phyloP scores from a whole-genome alignment of 2,329 filamentous ascomycete genomes.

The Thermothelomyces thermophilus region DNA sequence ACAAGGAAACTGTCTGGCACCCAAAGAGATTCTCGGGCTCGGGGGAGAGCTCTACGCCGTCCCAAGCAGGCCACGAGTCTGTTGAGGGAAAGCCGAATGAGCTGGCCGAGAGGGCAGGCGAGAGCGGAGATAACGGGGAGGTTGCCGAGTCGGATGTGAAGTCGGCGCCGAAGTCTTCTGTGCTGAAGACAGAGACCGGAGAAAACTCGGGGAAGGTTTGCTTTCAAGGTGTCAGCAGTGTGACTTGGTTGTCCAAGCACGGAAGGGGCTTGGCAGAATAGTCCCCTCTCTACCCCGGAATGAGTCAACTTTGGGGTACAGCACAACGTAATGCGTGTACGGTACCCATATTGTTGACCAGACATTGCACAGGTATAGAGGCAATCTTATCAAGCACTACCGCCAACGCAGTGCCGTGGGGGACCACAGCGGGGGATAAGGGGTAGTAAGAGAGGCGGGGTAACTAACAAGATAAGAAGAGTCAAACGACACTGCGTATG shows the following conservation, averaged over 20 bases:
- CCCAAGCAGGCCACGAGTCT: slow-evolving; percentile 30
- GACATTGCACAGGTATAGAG: no score
- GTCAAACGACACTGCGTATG: slow-evolving; percentile 19
- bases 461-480: slow-evolving; percentile 20
- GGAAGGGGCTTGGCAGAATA: no score
- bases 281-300: no score
- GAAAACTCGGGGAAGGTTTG: slow-evolving; percentile 25
- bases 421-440: not conserved
- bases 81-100: slow-evolving; percentile 27
- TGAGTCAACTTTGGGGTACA: no score
- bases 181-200: slow-evolving; percentile 26
- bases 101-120: slow-evolving; percentile 26
- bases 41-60: slow-evolving; percentile 27
- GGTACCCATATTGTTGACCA: no score
- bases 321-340: no score
- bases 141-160: slow-evolving; percentile 32
- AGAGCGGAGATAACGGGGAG: slow-evolving; percentile 31
- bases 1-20: slow-evolving; percentile 26
- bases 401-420: no score
- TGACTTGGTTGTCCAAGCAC: no score
- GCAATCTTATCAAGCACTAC: no score
- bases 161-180: slow-evolving; percentile 30
- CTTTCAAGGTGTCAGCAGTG: not conserved
- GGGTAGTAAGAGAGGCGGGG: not conserved
- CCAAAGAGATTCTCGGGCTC: slow-evolving; percentile 29